A percentile compares a stretch with the other conserved stretches of the same genome.
These are phyloP conservation scores for Mycena vitilis DNA, from an alignment of 768 basidiomycete genomes.

Conservation along the genomic window DNA sequence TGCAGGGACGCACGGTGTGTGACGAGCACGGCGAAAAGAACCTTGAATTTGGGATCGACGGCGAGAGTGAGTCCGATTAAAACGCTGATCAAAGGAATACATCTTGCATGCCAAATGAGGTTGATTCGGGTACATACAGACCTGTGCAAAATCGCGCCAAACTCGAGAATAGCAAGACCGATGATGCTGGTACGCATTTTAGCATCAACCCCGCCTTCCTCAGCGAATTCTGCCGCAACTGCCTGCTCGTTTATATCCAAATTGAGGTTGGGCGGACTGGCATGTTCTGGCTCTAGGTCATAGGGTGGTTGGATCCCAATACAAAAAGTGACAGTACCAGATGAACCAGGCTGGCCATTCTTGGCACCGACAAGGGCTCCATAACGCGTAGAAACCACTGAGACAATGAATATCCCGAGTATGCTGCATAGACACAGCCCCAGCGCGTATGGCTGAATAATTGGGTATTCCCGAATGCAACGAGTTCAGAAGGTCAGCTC, in stretches of 20 bases:
- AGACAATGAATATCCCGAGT: conserved; percentile 85
- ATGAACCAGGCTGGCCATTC: not conserved
- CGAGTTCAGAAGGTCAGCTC: not conserved
- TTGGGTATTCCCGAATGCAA: too few species aligned
- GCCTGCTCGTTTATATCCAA: not conserved
- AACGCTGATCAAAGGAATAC: conserved; percentile 56
- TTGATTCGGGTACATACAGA: conserved; percentile 35
- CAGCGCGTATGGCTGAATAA: conserved; percentile 78
- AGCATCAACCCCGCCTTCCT: conserved; percentile 2
- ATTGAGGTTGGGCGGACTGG: not conserved
- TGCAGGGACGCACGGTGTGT: conserved; percentile 82
- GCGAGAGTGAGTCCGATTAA: conserved; percentile 93
- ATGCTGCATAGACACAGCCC: conserved; percentile 86
- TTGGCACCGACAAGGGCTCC: conserved; percentile 70
- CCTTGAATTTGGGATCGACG: conserved; percentile 83
- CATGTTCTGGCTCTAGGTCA: not conserved
- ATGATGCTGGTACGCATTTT: conserved; percentile 73
- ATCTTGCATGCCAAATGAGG: not conserved
- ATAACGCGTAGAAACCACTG: conserved; percentile 79
- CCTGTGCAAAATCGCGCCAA: conserved; percentile 92
- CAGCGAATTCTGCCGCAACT: not conserved
- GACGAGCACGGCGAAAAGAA: conserved; percentile 89
- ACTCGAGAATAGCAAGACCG: conserved; percentile 91
- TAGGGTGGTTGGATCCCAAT: too few species aligned
- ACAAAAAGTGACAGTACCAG: not conserved